phyloP scores from a whole-genome alignment of 495 filamentous ascomycete genomes.

The Penicillium cataractarum region DNA sequence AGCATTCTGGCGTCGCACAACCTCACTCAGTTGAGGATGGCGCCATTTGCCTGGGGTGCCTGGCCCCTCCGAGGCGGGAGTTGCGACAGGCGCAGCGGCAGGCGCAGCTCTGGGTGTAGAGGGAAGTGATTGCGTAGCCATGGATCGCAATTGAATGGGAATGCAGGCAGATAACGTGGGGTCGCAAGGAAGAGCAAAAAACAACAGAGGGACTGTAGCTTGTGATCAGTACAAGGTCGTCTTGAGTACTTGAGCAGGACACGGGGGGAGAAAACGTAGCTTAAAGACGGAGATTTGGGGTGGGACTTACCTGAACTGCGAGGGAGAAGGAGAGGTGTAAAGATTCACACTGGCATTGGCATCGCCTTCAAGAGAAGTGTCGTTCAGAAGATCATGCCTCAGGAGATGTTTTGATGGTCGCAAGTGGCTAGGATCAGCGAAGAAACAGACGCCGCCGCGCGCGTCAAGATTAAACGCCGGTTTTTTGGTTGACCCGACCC shows the following conservation, averaged over 20 bases:
- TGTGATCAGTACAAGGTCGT: neutral
- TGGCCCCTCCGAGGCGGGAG: constrained; percentile 51
- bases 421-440: constrained; percentile 20
- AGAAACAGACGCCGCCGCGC: constrained; percentile 19
- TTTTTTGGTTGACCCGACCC: constrained; percentile 26
- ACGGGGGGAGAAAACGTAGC: constrained; percentile 16
- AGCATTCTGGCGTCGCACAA: constrained; percentile 72
- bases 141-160: constrained; percentile 23
- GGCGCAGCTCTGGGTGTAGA: constrained; percentile 62
- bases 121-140: constrained; percentile 51
- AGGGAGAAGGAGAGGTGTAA: neutral
- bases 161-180: neutral
- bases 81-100: constrained; percentile 33
- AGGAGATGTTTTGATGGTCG: constrained; percentile 27
- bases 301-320: constrained; percentile 23
- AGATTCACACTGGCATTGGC: constrained; percentile 10
- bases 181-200: constrained; percentile 5
- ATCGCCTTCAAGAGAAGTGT: constrained; percentile 9
- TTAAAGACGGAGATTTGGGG: neutral
- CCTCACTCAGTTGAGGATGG: constrained; percentile 80
- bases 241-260: neutral
- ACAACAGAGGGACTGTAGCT: neutral
- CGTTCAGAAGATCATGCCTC: constrained; percentile 18
- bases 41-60: constrained; percentile 79
- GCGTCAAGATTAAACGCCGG: constrained; percentile 24